Conservation (phyloP, 257 asterid genomes). For the Primulina tabacum region DNA sequence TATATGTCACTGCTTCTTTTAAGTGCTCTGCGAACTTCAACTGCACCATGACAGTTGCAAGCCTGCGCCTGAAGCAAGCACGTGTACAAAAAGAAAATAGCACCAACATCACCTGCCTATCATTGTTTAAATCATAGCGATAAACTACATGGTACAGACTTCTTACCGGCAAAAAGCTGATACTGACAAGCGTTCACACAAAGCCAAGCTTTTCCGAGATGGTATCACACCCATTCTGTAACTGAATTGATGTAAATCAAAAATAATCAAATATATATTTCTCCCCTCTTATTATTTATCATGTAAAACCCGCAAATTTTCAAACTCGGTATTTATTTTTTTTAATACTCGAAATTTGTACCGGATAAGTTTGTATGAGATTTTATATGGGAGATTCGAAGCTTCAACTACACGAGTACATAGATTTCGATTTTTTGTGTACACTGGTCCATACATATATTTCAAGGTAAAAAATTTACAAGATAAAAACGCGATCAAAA, state of each 20-base stretch:
- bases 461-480: too few relatives aligned
- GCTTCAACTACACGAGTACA: too few relatives aligned
- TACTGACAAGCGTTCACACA: conserved; percentile 80
- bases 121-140: conserved; percentile 3
- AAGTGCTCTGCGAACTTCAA: conserved; percentile 83
- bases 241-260: conserved; percentile 41
- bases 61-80: conserved; percentile 65
- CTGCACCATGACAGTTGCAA: conserved; percentile 62
- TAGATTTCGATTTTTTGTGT: too few relatives aligned
- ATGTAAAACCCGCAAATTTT: too few relatives aligned
- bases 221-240: conserved; percentile 92
- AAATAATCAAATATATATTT: neutral
- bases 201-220: conserved; percentile 74
- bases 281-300: neutral
- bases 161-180: conserved; percentile 86
- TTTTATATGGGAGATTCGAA: too few relatives aligned
- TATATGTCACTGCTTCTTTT: conserved; percentile 85
- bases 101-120: neutral
- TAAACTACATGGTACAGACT: conserved; percentile 5
- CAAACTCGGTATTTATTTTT: too few relatives aligned
- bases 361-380: too few relatives aligned
- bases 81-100: neutral
- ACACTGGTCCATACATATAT: too few relatives aligned
- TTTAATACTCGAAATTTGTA: too few relatives aligned
- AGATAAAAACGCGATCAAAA: too few relatives aligned